Base-by-base conservation (phyloP, 2,329 filamentous ascomycete genomes). In the Talaromyces sp. region DNA sequence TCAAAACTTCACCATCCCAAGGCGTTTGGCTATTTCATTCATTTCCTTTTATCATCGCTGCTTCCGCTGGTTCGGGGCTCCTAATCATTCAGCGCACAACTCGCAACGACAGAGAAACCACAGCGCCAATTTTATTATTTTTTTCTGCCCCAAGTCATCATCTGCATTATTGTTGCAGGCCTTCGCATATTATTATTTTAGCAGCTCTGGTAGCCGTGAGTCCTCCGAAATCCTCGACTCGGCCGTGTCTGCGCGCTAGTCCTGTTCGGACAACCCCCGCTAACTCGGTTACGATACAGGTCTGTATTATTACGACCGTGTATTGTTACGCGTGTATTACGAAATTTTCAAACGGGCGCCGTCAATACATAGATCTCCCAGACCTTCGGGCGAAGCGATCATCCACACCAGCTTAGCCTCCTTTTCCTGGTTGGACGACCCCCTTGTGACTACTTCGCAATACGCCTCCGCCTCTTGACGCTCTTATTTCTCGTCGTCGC, bases 291-390 rank as follows among this genome's bases (percentile, higher is more conserved):
- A 32, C 33, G n/a, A 33, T 57, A 57, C 55, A 57, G 39, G 1
- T 11, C 11, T 57, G 59, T 61, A 61, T 47, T 44, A 47, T 57
- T 61, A 51, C 54, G 10, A 15, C 22, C 25, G 0, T 47, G 55
- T 61, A 61, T 42, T 25, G n/a, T 28, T 44, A 61, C 59, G 22
- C 30, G 15, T 49, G 42, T 27, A 30, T 58, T 62, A 58, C 56
- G 22, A 51, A 49, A n/a, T 58, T 53, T 22, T 58, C 56, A 36
- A 58, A 58, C 42, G 42, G 42, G 42, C 42, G 42, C 54, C 60
- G 53, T 58, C 60, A 55, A 62, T 25, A 57, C 58, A 54, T 36
- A 54, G 32, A 58, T 55, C 55, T 58, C 60, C 60, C 55, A 62
- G 36, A 62, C 47, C 56, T 42, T 49, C 60, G 60, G 55, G 60